Conservation (phyloP, 2,329 filamentous ascomycete species). For the Pseudogymnoascus sp. region DNA sequence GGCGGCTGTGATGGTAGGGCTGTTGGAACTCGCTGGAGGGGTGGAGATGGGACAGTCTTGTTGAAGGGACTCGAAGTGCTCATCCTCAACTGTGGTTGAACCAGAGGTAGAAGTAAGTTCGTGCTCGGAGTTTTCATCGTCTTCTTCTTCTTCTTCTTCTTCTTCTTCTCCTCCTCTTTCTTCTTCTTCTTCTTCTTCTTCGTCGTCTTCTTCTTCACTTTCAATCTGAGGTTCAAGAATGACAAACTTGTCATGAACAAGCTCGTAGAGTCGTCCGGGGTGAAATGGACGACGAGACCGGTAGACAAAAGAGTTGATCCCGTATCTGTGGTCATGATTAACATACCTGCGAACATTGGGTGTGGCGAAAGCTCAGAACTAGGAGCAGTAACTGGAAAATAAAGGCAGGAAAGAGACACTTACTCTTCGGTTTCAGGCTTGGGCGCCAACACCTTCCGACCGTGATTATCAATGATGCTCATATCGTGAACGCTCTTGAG, state of each 20-base stretch:
- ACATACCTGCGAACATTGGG: not conserved
- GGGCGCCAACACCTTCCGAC: slow-evolving; percentile 47
- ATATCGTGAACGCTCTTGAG: slow-evolving; percentile 60
- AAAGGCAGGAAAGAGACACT: slow-evolving; percentile 14
- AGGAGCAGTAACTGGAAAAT: not conserved
- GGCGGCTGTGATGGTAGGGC: not conserved
- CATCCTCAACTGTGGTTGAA: not conserved
- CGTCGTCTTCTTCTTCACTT: slow-evolving; percentile 19
- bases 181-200: too few species aligned
- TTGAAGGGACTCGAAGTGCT: not conserved
- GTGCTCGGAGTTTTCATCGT: slow-evolving; percentile 11
- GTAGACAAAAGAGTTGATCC: slow-evolving; percentile 64
- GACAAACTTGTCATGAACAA: slow-evolving; percentile 37
- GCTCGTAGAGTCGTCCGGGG: slow-evolving; percentile 30
- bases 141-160: slow-evolving; percentile 16
- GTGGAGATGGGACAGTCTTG: not conserved
- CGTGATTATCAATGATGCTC: slow-evolving; percentile 49
- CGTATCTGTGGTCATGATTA: slow-evolving; percentile 38
- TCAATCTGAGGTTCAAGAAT: slow-evolving; percentile 28
- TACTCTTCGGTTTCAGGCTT: slow-evolving; percentile 64
- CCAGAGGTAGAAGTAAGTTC: not conserved
- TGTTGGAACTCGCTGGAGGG: not conserved
- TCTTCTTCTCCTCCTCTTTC: too few species aligned
- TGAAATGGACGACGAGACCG: slow-evolving; percentile 45
- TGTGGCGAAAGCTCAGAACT: not conserved